Evolutionary conservation across 108 stramenopile species (phyloP).

Genomic region (Pseudonitzschia delicatissima): DNA sequence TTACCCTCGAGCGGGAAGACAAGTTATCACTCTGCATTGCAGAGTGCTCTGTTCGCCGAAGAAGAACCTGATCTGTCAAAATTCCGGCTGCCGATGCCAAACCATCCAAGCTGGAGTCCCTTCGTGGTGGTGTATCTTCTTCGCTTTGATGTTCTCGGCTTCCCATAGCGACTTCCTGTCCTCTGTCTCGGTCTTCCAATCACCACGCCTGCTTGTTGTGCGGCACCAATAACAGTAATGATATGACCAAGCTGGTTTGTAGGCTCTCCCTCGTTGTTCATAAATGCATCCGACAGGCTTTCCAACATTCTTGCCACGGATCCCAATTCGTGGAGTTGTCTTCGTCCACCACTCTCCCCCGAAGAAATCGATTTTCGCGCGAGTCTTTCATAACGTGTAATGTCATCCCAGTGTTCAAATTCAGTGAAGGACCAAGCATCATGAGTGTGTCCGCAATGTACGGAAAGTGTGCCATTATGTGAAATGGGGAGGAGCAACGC

Average conservation of each 20-base stretch:
- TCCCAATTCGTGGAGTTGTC: conserved; percentile 43
- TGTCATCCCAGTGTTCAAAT: conserved; percentile 50
- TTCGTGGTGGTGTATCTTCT: conserved; percentile 6
- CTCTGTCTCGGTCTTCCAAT: conserved; percentile 29
- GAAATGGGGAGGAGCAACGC: conserved; percentile 39
- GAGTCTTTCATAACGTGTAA: conserved; percentile 38
- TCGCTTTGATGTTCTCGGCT: background rate
- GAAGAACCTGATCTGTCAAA: conserved; percentile 31
- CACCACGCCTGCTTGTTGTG: conserved; percentile 56
- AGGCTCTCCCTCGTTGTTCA: conserved; percentile 18
- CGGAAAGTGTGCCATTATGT: conserved; percentile 65
- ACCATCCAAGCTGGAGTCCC: background rate
- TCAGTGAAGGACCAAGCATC: conserved; percentile 56
- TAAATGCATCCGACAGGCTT: conserved; percentile 23
- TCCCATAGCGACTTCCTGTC: too few relatives aligned
- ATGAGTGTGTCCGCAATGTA: conserved; percentile 57
- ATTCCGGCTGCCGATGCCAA: conserved; percentile 26
- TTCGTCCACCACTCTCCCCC: background rate
- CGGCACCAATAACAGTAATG: conserved; percentile 49
- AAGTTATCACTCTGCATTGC: background rate
- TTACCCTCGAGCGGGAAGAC: background rate
- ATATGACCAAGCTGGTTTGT: conserved; percentile 51
- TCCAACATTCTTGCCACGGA: conserved; percentile 56
- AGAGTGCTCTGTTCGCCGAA: background rate
- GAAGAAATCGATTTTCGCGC: conserved; percentile 29